phyloP scores from a whole-genome alignment of 371 early-diverging fungal species.

The Mortierella sp. region DNA sequence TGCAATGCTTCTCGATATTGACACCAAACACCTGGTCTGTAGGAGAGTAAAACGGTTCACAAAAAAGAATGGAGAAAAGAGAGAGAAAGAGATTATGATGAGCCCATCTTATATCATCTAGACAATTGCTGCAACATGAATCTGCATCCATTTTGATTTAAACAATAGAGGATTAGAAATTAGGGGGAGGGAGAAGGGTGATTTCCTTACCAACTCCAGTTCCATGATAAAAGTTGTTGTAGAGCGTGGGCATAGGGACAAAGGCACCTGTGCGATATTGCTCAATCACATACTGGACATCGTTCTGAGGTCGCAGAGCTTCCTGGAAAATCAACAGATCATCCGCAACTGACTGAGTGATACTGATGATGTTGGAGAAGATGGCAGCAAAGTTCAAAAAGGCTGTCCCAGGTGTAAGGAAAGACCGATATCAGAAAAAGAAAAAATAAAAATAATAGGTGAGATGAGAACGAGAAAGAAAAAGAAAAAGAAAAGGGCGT shows the following conservation, averaged over 20 bases:
- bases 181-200: background rate
- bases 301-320: slow-evolving; percentile 77
- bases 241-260: slow-evolving; percentile 75
- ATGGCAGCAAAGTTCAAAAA: slow-evolving; percentile 71
- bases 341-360: slow-evolving; percentile 69
- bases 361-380: slow-evolving; percentile 64
- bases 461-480: background rate
- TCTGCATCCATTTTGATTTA: background rate
- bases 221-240: slow-evolving; percentile 73
- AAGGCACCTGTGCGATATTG: slow-evolving; percentile 79
- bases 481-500: background rate
- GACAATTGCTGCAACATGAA: background rate
- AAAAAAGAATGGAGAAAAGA: slow-evolving; percentile 1
- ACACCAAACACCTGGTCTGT: slow-evolving; percentile 82
- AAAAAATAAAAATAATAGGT: background rate
- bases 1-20: slow-evolving; percentile 73
- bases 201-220: slow-evolving; percentile 62
- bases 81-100: slow-evolving; percentile 2
- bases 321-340: slow-evolving; percentile 77
- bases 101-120: background rate
- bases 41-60: background rate
- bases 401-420: slow-evolving; percentile 43
- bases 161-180: background rate
- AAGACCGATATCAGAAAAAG: background rate
- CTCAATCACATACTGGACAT: slow-evolving; percentile 80